Evolutionary conservation across 345 rosid species (phyloP).

Genomic region (Moricandia moricandioides): DNA sequence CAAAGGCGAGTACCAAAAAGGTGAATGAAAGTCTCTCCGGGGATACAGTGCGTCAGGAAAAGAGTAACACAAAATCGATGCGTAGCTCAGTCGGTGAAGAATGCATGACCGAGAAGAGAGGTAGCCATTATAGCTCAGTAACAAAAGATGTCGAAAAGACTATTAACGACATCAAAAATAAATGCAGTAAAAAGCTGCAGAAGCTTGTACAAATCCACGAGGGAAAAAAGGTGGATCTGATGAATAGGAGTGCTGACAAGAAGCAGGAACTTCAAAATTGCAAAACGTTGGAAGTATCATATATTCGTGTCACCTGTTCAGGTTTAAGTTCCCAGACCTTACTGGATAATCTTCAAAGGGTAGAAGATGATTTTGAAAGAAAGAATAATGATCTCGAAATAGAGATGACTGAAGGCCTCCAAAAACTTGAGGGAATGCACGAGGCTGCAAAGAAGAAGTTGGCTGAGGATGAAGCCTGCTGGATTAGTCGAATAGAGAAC

Average conservation of each 20-base stretch:
- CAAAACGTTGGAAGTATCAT: slow-evolving; percentile 48
- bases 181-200: slow-evolving; percentile 46
- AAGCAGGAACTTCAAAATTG: slow-evolving; percentile 47
- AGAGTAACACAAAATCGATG: slow-evolving; percentile 26
- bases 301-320: slow-evolving; percentile 45
- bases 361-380: slow-evolving; percentile 47
- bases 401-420: slow-evolving; percentile 37
- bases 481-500: slow-evolving; percentile 47
- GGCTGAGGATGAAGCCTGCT: slow-evolving; percentile 44
- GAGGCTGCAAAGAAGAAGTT: slow-evolving; percentile 43
- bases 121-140: slow-evolving; percentile 38
- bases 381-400: slow-evolving; percentile 43
- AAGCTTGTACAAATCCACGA: slow-evolving; percentile 47
- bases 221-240: slow-evolving; percentile 42
- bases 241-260: slow-evolving; percentile 42
- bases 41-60: slow-evolving; percentile 21
- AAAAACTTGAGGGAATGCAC: slow-evolving; percentile 45
- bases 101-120: slow-evolving; percentile 33
- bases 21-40: slow-evolving; percentile 31
- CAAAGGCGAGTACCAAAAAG: slow-evolving; percentile 6
- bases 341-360: slow-evolving; percentile 45
- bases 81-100: slow-evolving; percentile 33
- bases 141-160: slow-evolving; percentile 51
- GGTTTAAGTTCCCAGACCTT: slow-evolving; percentile 31
- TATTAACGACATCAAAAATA: slow-evolving; percentile 47